Evolutionary conservation across 805 yeast species (phyloP), one percentile per base, ranked within the genome.

Genomic region (Yarrowia sp.): DNA sequence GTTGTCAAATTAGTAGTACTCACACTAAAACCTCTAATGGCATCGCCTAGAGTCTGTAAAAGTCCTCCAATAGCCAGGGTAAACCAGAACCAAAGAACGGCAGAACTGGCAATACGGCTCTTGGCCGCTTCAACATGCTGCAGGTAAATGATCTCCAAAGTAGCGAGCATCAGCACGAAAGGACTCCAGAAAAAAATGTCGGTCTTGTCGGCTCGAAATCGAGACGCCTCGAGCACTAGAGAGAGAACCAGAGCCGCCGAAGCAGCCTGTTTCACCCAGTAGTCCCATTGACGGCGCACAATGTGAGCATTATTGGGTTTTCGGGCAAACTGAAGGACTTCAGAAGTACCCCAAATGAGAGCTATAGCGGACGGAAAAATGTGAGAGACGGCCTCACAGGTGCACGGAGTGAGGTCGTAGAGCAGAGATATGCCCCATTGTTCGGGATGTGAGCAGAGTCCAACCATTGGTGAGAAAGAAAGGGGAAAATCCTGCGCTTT

Each of bases 111-210:
- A 16, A 19, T 58, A 2, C 63, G 63, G 32, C 51, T 44, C 56
- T 54, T 63, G 19, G 21, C 61, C 30, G 43, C 35, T 11, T 58
- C 43, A 11, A 46, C 38, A 46, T 43, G 58, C 14, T 33, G 40
- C 14, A 54, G 26, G 41, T 54, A 54, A 5, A 38, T 17, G n/a
- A 54, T 14, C 5, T 17, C 19, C 1, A 38, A 10, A 3, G 17
- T 10, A 3, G 44, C 28, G 65, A 26, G 17, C 65, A 48, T 32
- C 36, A 68, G 10, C 41, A 64, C 66, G 68, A 70, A 63, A 67
- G 66, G 24, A 62, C 43, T 17, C 54, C 40, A 46, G 56, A 67
- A 22, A 66, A 48, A 17, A 59, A 61, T 11, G 61, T 46, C 43
- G 58, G 40, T 3, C 12, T 8, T 6, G 1, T 21, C n/a, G 66